Evolutionary conservation across 805 yeast species (phyloP), one percentile per base, ranked within the genome.

Genomic region (Helenozyma baotianmanensis): DNA sequence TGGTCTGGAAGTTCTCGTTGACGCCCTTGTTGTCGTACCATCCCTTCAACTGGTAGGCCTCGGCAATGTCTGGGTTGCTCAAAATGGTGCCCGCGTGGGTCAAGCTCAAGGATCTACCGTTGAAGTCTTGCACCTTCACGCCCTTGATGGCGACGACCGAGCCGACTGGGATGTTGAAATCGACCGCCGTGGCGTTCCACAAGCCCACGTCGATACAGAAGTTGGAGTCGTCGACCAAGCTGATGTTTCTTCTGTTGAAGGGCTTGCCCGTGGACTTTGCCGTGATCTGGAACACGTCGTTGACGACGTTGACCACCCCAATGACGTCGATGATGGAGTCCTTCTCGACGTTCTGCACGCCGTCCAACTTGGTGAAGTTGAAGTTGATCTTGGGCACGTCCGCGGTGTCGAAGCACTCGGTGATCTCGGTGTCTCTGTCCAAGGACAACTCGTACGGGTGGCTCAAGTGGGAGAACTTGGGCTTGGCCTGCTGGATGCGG

Each of bases 81-180:
- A 78, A 58, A 43, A 92, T 62, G 1, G 84, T 73, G 14, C 96
- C 88, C 9, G 85, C 72, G 40, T 81, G 86, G 15, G 89, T 78
- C 57, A 88, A 72, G 1, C 95, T 81, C 45, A 92, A 67, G 10
- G 85, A 73, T 53, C 90, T 79, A 16, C 97, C 97, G 38, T 81
- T 80, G 56, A 86, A 92, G 54, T 89, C 97, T 36, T 81, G 78
- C 21, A 90, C 84, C 53, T 85, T 81, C 30, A 84, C 90, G 37
- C 95, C 96, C 63, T 90, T 90, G 48, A 89, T 70, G 1, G 96
- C 97, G 25, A 92, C 68, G n/a, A 90, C 88, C 0, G 92, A 74
- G 13, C 90, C 95, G 41, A 70, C 80, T 10, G 82, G 80, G 22
- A 78, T 62, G 39, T 64, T 68, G 52, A 92, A 92, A 30, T 83